Evolutionary conservation across 306 rosid genomes (phyloP).

Genomic region (Sicyos edulis): DNA sequence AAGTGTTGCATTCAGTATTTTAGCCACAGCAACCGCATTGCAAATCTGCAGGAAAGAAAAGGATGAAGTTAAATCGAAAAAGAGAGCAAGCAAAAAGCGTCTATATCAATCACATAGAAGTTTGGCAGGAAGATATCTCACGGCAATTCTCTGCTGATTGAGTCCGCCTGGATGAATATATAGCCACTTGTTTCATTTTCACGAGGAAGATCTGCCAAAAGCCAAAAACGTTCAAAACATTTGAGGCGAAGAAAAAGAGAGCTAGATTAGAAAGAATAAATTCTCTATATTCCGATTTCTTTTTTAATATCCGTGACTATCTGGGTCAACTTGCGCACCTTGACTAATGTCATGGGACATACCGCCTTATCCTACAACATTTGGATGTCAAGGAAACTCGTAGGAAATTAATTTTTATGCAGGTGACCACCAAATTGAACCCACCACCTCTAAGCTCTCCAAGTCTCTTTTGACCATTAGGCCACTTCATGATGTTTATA

Average conservation of each 20-base stretch:
- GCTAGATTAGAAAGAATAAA: not conserved
- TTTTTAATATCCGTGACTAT: too few species aligned
- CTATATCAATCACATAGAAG: slow-evolving; percentile 1
- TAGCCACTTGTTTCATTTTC: slow-evolving; percentile 86
- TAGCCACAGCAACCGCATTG: slow-evolving; percentile 98
- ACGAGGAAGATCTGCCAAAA: slow-evolving; percentile 67
- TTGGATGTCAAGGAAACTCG: too few species aligned
- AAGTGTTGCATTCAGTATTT: slow-evolving; percentile 94
- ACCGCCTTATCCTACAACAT: too few species aligned
- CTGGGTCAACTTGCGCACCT: not conserved
- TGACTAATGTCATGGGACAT: too few species aligned
- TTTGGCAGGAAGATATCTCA: slow-evolving; percentile 32
- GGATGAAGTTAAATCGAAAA: slow-evolving; percentile 4
- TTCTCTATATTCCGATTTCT: not conserved
- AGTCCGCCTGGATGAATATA: slow-evolving; percentile 95
- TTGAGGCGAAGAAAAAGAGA: not conserved
- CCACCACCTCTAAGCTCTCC: too few species aligned
- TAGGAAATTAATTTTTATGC: too few species aligned
- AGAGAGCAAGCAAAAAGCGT: not conserved
- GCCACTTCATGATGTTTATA: too few species aligned
- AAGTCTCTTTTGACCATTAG: too few species aligned
- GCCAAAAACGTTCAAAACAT: slow-evolving; percentile 14
- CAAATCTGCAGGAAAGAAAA: slow-evolving; percentile 66
- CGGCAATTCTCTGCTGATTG: slow-evolving; percentile 95
- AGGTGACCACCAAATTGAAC: too few species aligned